Percentiles rank a stretch among this genome's conserved stretches.
Evolutionary conservation across 768 basidiomycete genomes (phyloP).

Genomic region (Tephrocybe sp.): DNA sequence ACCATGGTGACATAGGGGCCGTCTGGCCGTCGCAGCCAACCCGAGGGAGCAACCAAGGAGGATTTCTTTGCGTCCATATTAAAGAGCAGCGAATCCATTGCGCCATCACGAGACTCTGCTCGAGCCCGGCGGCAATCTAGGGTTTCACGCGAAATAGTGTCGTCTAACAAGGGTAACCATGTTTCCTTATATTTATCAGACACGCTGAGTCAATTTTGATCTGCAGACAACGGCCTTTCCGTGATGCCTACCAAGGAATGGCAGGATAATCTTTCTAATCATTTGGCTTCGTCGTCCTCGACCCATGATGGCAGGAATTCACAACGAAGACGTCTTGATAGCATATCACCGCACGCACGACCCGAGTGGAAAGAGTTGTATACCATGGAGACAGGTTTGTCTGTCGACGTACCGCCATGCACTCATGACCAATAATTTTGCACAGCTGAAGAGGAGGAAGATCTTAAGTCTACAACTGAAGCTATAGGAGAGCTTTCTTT

Average conservation of each 20-base stretch:
- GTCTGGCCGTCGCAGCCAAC: conserved; percentile 59
- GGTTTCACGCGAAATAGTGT: conserved; percentile 77
- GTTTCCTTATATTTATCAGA: conserved; percentile 8
- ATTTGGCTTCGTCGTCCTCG: conserved; percentile 38
- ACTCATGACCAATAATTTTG: background rate
- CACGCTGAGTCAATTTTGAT: conserved; percentile 1
- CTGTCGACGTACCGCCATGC: background rate
- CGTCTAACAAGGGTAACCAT: conserved; percentile 56
- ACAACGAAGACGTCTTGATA: conserved; percentile 30
- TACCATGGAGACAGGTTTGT: conserved; percentile 43
- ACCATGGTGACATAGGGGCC: conserved; percentile 49
- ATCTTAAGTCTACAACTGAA: conserved; percentile 45
- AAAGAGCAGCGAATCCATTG: conserved; percentile 48
- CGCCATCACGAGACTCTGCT: conserved; percentile 46
- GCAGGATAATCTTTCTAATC: conserved; percentile 69
- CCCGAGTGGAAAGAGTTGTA: conserved; percentile 63
- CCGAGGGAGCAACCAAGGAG: conserved; percentile 65
- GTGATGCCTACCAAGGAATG: conserved; percentile 71
- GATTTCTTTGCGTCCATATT: conserved; percentile 77
- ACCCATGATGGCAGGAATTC: conserved; percentile 17
- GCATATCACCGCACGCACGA: conserved; percentile 21
- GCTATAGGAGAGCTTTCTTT: conserved; percentile 69
- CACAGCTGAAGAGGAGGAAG: conserved; percentile 32
- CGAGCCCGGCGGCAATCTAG: conserved; percentile 71
- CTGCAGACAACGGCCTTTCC: conserved; percentile 55